Evolutionary conservation across 495 filamentous ascomycete species (phyloP), one percentile per base, ranked within the genome.

Genomic region (Massariosphaeria phaeospora): DNA sequence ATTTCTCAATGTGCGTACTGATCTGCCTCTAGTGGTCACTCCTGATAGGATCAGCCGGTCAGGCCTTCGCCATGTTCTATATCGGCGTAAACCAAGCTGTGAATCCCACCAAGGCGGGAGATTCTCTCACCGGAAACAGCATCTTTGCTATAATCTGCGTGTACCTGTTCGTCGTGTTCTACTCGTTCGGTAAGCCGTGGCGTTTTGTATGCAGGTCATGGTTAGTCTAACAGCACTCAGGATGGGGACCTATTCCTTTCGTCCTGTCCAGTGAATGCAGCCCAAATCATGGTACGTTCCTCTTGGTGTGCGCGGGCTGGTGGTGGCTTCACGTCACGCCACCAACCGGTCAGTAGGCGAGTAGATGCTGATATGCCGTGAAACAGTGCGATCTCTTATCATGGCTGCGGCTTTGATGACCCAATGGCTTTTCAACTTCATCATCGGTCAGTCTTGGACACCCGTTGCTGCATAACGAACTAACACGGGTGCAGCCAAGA

Each of bases 241-340:
- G 84, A 34, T 89, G 85, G 84, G 86, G 86, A 0, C 86, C 86
- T 0, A 81, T 83, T 23, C 87, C 84, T 68, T 89, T 64, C 39
- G 52, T 64, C 13, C 42, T 64, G 9, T 48, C 46, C 4, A 47
- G 36, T 17, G 61, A 64, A 26, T 64, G 61, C 48, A 36, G 24
- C 45, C 59, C 59, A n/a, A 62, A 56, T 38, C 52, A 62, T 30
- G 59, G 53, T 57, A 24, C 41, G 41, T 57, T 20, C 25, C n/a
- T 17, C 23, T 4, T 7, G 12, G 15, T 9, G 4, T 17, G 12
- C 30, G 46, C 34, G n/a, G n/a, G n/a, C n/a, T n/a, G n/a, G n/a
- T n/a, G n/a, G n/a, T n/a, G n/a, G n/a, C n/a, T n/a, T n/a, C n/a
- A n/a, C n/a, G n/a, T n/a, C n/a, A n/a, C n/a, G n/a, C n/a, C n/a